Percentiles rank a stretch among this genome's conserved stretches.
phyloP scores from a whole-genome alignment of 2,329 filamentous ascomycete genomes.

The Triangularia verruculosa region DNA sequence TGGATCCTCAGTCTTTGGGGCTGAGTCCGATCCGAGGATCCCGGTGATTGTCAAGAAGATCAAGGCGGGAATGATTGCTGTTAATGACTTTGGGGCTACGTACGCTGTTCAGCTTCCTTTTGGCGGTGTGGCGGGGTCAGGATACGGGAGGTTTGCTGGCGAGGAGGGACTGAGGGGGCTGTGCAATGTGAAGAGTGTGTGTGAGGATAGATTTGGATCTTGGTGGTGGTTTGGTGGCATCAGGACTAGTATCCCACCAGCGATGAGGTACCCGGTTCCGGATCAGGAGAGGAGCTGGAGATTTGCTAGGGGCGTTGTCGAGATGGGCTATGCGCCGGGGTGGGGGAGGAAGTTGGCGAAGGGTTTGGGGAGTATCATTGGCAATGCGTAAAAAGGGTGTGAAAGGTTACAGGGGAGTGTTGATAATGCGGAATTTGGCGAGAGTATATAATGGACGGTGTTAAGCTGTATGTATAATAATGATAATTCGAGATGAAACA shows the following conservation, averaged over 20 bases:
- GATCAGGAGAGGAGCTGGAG: conserved; percentile 63
- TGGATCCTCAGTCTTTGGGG: conserved; percentile 83
- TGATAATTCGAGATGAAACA: not conserved
- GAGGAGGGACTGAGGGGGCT: conserved; percentile 81
- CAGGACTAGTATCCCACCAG: conserved; percentile 74
- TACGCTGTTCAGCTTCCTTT: conserved; percentile 96
- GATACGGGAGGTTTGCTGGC: conserved; percentile 90
- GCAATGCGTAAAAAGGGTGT: conserved; percentile 25
- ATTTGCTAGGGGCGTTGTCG: conserved; percentile 60
- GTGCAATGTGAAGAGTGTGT: conserved; percentile 86
- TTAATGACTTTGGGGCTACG: conserved; percentile 93
- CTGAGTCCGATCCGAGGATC: conserved; percentile 58
- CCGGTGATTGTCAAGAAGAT: conserved; percentile 64
- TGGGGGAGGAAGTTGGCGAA: conserved; percentile 25
- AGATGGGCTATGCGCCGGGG: conserved; percentile 54
- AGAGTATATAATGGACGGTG: not conserved
- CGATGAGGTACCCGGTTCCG: conserved; percentile 76
- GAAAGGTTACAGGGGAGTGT: not conserved
- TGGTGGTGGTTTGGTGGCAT: conserved; percentile 59
- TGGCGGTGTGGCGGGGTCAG: conserved; percentile 83
- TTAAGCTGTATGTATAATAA: not conserved
- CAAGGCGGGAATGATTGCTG: conserved; percentile 82
- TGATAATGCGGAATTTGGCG: not conserved
- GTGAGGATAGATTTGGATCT: conserved; percentile 72
- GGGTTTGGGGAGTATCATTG: conserved; percentile 28